Evolutionary conservation across 2,329 filamentous ascomycete genomes (phyloP).

Genomic region (Aspergillus puulaauensis): DNA sequence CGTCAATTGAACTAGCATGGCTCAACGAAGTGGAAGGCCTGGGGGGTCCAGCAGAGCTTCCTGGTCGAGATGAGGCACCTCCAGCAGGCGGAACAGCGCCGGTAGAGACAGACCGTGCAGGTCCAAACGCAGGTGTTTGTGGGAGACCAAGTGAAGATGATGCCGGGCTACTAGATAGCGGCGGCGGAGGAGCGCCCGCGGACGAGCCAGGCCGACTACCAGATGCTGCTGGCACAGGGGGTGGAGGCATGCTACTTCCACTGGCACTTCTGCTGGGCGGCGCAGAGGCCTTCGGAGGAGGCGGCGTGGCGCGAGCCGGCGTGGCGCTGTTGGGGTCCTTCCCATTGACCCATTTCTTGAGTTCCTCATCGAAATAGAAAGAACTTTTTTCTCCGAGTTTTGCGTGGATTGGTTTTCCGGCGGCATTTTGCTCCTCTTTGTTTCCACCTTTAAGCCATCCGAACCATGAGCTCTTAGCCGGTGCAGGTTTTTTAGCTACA

Average conservation of each 20-base stretch:
- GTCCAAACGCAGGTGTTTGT: conserved; percentile 27
- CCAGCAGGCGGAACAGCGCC: conserved; percentile 32
- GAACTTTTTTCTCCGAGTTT: conserved; percentile 92
- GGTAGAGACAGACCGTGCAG: conserved; percentile 37
- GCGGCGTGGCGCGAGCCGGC: conserved; percentile 65
- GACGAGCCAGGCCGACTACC: conserved; percentile 35
- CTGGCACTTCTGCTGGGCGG: conserved; percentile 55
- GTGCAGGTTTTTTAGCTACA: conserved; percentile 37
- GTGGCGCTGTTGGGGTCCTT: conserved; percentile 69
- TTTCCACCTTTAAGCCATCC: conserved; percentile 77
- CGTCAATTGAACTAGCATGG: conserved; percentile 92
- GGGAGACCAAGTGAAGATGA: conserved; percentile 28
- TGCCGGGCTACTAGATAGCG: conserved; percentile 32
- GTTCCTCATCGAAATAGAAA: conserved; percentile 92
- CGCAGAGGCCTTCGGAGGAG: conserved; percentile 66
- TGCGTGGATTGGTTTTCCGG: conserved; percentile 69
- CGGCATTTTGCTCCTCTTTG: conserved; percentile 50
- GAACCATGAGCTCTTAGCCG: conserved; percentile 60
- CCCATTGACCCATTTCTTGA: conserved; percentile 98
- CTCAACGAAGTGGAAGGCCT: conserved; percentile 79
- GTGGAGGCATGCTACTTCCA: conserved; percentile 53
- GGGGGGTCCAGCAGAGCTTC: conserved; percentile 44
- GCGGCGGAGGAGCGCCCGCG: conserved; percentile 26
- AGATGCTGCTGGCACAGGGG: conserved; percentile 17
- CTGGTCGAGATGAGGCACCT: conserved; percentile 35